A percentile compares a stretch with the other conserved stretches of the same genome.
phyloP scores from a whole-genome alignment of 1,284 basidiomycete species.

The Cutaneotrichosporon spelunceum region DNA sequence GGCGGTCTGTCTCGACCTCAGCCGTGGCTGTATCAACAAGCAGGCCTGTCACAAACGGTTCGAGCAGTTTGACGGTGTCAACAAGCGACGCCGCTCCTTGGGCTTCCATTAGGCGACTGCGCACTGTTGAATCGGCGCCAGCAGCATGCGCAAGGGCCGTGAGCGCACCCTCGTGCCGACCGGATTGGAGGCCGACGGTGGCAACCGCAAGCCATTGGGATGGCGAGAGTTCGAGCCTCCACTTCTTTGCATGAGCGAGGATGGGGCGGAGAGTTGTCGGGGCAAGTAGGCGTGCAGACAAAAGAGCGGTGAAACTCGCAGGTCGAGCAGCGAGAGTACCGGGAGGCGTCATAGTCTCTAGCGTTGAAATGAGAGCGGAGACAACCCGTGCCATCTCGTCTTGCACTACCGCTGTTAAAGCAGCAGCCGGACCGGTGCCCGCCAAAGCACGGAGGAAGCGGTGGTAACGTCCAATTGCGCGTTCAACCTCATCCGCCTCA shows the following conservation, averaged over 20 bases:
- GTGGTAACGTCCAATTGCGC: constrained; percentile 2
- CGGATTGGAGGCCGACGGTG: background rate
- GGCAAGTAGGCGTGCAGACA: constrained; percentile 3
- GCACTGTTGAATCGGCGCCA: background rate
- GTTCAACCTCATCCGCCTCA: background rate
- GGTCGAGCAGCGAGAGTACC: background rate
- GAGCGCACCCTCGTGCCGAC: background rate
- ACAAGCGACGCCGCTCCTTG: constrained; percentile 9
- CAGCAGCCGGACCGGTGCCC: background rate
- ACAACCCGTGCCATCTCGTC: background rate
- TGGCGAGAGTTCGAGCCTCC: background rate
- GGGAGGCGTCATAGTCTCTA: background rate
- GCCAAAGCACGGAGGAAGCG: constrained; percentile 5
- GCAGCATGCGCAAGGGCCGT: constrained; percentile 2
- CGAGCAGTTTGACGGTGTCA: constrained; percentile 7
- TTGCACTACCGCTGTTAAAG: background rate
- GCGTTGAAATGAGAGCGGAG: background rate
- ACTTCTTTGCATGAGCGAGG: background rate
- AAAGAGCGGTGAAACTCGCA: constrained; percentile 1
- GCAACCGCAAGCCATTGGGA: constrained; percentile 10
- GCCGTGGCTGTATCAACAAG: background rate
- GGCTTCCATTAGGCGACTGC: constrained; percentile 9
- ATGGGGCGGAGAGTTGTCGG: background rate
- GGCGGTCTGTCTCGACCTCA: background rate
- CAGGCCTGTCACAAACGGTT: constrained; percentile 6